These are phyloP conservation scores for Venturia effusa DNA, from an alignment of 2,329 filamentous ascomycete genomes.

Conservation along the genomic window DNA sequence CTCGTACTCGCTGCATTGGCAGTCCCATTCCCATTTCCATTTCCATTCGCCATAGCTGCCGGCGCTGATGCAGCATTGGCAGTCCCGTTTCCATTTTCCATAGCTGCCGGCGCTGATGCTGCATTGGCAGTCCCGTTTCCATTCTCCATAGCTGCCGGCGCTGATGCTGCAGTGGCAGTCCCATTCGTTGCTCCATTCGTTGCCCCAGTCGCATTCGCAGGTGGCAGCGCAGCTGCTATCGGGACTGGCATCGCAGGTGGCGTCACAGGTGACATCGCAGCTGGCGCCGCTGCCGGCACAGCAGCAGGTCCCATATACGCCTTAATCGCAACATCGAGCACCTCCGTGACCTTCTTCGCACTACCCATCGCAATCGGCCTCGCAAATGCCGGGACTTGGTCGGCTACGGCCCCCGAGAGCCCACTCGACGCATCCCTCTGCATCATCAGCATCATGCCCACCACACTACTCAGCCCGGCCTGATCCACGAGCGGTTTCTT, in stretches of 20 bases:
- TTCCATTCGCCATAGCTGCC: too few species aligned
- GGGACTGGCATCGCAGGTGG: neutral
- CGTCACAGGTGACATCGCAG: neutral
- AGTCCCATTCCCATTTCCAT: too few species aligned
- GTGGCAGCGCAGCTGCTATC: too few species aligned
- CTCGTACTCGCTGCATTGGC: too few species aligned
- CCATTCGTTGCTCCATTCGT: too few species aligned
- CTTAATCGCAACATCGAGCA: neutral
- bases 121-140: neutral
- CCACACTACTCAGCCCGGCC: neutral
- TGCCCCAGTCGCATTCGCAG: too few species aligned
- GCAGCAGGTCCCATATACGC: neutral
- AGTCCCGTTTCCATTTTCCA: too few species aligned
- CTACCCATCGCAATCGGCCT: neutral
- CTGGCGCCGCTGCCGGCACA: neutral
- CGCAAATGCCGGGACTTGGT: neutral
- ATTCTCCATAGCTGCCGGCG: too few species aligned
- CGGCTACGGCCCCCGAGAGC: neutral
- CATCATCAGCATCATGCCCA: neutral
- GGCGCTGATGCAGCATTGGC: neutral
- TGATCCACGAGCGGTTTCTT: conserved; percentile 5
- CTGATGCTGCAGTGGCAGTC: neutral
- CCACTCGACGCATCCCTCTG: neutral
- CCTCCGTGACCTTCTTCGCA: neutral
- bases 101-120: too few species aligned